These are phyloP conservation scores for Ammopiptanthus mongolicus DNA, from an alignment of 306 rosid genomes.

Conservation along the genomic window DNA sequence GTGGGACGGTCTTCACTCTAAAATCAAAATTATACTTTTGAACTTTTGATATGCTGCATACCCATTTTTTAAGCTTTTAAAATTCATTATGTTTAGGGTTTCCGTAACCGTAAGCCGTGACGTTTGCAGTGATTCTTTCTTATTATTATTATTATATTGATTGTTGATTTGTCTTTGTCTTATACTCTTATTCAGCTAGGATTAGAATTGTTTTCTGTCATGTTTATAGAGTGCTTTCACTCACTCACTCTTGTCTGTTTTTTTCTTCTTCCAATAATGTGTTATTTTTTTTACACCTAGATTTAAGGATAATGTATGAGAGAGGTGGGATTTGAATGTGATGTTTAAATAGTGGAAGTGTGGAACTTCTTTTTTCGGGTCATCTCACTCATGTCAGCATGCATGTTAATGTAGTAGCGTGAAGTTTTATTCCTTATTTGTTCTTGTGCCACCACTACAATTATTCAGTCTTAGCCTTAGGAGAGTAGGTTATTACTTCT, in stretches of 20 bases:
- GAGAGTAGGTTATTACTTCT: not conserved
- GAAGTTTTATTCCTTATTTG: not conserved
- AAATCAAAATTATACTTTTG: too few species aligned
- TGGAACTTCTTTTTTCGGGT: not conserved
- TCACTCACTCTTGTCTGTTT: not conserved
- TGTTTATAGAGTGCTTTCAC: not conserved
- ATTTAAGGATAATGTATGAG: too few species aligned
- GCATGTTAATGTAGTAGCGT: not conserved
- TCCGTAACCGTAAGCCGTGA: not conserved
- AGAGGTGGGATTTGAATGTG: too few species aligned
- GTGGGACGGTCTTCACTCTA: too few species aligned
- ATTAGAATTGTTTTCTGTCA: not conserved
- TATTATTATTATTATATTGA: too few species aligned
- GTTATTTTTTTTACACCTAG: too few species aligned
- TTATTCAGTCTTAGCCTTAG: not conserved
- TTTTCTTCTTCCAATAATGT: too few species aligned
- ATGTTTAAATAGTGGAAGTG: not conserved
- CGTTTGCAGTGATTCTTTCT: not conserved
- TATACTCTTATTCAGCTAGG: not conserved
- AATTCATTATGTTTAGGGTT: not conserved
- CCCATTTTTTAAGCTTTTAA: not conserved
- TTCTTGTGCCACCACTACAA: not conserved
- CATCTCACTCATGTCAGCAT: not conserved
- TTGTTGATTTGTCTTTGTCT: not conserved
- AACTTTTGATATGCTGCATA: too few species aligned